These are phyloP conservation scores for Candida odintsovae DNA, from an alignment of 805 yeast species.

Conservation along the genomic window DNA sequence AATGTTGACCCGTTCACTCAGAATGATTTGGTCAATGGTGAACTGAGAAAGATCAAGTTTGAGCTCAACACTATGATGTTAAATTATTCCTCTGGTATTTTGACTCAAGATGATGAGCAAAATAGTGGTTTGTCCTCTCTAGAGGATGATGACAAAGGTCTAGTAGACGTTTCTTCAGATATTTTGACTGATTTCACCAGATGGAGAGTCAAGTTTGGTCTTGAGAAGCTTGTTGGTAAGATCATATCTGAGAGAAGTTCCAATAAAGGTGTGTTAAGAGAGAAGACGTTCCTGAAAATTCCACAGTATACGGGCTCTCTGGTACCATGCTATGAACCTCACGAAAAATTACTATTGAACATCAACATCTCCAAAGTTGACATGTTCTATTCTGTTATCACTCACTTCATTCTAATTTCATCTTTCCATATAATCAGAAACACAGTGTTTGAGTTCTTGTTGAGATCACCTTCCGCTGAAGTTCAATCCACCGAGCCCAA, in stretches of 20 bases:
- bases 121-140: conserved; percentile 26
- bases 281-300: conserved; percentile 28
- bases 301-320: conserved; percentile 23
- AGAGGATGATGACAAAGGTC: conserved; percentile 27
- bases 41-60: conserved; percentile 29
- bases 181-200: conserved; percentile 2
- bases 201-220: conserved; percentile 9
- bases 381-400: conserved; percentile 32
- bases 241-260: conserved; percentile 29
- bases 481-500: conserved; percentile 9
- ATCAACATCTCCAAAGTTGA: conserved; percentile 25
- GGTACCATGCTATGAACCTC: conserved; percentile 14
- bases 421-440: conserved; percentile 39
- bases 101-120: conserved; percentile 5
- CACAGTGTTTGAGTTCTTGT: conserved; percentile 26
- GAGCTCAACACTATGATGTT: conserved; percentile 18
- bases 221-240: conserved; percentile 20
- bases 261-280: conserved; percentile 19
- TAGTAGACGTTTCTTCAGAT: conserved; percentile 18
- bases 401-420: conserved; percentile 41
- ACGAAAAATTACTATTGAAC: conserved; percentile 21
- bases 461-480: conserved; percentile 14
- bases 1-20: conserved; percentile 27
- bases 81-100: conserved; percentile 1
- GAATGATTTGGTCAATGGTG: conserved; percentile 35